These are phyloP conservation scores for Aureobasidium sp. DNA, from an alignment of 2,329 filamentous ascomycete genomes.

Conservation along the genomic window DNA sequence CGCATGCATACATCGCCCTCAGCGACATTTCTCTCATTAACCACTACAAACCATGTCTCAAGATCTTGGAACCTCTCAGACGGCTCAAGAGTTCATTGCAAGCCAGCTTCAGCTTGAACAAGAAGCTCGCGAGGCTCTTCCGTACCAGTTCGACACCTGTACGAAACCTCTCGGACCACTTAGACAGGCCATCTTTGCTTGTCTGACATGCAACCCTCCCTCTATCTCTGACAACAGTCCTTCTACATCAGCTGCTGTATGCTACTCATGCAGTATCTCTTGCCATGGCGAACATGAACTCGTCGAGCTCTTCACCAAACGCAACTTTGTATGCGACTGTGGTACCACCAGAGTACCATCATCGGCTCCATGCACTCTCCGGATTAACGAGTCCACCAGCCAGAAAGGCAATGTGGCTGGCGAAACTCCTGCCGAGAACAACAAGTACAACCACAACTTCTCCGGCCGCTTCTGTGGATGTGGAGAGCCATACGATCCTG, in stretches of 20 bases:
- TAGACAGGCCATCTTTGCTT: constrained; percentile 84
- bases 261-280: constrained; percentile 93
- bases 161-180: constrained; percentile 84
- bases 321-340: constrained; percentile 94
- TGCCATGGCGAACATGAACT: constrained; percentile 93
- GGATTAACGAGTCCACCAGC: constrained; percentile 65
- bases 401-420: constrained; percentile 70
- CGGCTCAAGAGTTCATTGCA: constrained; percentile 65
- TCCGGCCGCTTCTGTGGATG: constrained; percentile 89
- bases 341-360: constrained; percentile 71
- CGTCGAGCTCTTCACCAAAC: constrained; percentile 92
- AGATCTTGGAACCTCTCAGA: constrained; percentile 47
- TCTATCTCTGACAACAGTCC: constrained; percentile 56
- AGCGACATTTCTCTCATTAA: neutral
- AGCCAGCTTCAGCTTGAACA: constrained; percentile 86
- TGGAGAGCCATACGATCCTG: constrained; percentile 76
- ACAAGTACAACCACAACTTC: constrained; percentile 96
- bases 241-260: constrained; percentile 73
- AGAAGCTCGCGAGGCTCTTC: constrained; percentile 88
- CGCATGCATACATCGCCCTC: no score
- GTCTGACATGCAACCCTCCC: constrained; percentile 84
- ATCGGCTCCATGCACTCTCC: constrained; percentile 66
- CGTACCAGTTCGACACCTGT: constrained; percentile 92
- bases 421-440: constrained; percentile 63
- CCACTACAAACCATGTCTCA: constrained; percentile 33